Base-by-base conservation (phyloP, 257 asterid species). In the Ajuga chamaepitys region DNA sequence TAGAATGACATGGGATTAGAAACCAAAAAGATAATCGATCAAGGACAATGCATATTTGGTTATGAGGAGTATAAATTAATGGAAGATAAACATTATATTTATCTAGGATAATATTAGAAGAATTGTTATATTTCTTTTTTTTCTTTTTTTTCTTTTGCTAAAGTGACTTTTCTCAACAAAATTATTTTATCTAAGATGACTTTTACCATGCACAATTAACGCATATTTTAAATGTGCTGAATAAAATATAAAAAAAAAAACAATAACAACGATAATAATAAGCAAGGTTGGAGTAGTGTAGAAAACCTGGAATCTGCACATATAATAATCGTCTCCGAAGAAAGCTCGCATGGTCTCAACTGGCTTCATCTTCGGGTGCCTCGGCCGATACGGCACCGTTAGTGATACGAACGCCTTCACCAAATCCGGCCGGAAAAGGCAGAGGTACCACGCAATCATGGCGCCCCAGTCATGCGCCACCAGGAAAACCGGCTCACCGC, bases 381-480 rank as follows among this genome's bases (percentile, higher is more conserved):
- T 79, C 2, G 97, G 97, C 3, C 93, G 74, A 51, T 83, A 92
- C 32, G 97, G 95, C 34, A 92, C 95, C 11, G 88, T 72, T 2
- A 89, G 66, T 0, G 83, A 63, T 12, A 82, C 97, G 48, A 58
- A 88, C 0, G 89, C 95, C 77, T 64, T 89, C 1, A 92, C 87
- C 81, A 86, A n/a, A 45, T 89, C 98, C 0, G 95, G 95, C 7
- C 98, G 72, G 63, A 89, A 92, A 40, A 77, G 56, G 80, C 98
- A 87, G 22, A 81, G 78, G 38, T 67, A 68, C 80, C 99, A 93
- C 1, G 45, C 97, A 0, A 93, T 47, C 83, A 93, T 80, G 30
- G 99, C 97, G 2, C 99, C 99, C 97, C 97, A 93, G 62, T 89
- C 97, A 51, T 93, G 95, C 1, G 88, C 99, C 79, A 89, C 97